Evolutionary conservation across 768 basidiomycete genomes (phyloP), one percentile per base, ranked within the genome.

Genomic region (Tylopilus subfusipes): DNA sequence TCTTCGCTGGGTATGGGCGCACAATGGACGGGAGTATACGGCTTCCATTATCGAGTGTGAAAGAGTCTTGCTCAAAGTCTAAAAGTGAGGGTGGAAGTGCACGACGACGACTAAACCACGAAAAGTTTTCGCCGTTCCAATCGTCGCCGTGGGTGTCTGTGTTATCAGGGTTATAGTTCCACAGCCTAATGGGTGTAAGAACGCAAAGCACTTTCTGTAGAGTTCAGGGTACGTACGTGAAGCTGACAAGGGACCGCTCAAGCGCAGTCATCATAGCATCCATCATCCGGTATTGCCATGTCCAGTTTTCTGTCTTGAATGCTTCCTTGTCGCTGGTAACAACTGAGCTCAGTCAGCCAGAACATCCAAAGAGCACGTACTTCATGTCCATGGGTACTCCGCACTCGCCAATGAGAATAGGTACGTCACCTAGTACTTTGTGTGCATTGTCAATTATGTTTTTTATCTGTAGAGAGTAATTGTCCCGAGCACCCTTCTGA

Each of bases 371-470:
- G 12, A 29, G 18, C 3, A 75, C 87, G 40, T 63, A 94, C 93
- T 99, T 98, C 80, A 97, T 83, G 63, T 99, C 97, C 87, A 98
- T 96, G 1, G 96, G 96, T 21, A 98, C 78, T 29, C 96, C 96
- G 58, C 88, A 91, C 70, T 99, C 96, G 19, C 95, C 95, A 54
- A 99, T 81, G 13, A 98, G 71, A 38, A 93, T 82, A 12, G 96
- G 96, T 18, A 72, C 80, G 63, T 94, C 90, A 24, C 91, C 93
- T 0, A 97, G 77, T 4, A 82, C 75, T 30, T 78, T 69, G 61
- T 90, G 83, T 0, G 81, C 86, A 19, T 80, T 76, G 50, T 88
- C 78, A 6, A 92, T 82, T 45, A 98, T 80, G 56, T 86, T 95
- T 9, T 77, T 75, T 31, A 98, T 85, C 62, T 99, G 96, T 10